Percentiles rank a stretch among this genome's conserved stretches.
These are phyloP conservation scores for Silybum marianum DNA, from an alignment of 129 eudicot species.

Conservation along the genomic window DNA sequence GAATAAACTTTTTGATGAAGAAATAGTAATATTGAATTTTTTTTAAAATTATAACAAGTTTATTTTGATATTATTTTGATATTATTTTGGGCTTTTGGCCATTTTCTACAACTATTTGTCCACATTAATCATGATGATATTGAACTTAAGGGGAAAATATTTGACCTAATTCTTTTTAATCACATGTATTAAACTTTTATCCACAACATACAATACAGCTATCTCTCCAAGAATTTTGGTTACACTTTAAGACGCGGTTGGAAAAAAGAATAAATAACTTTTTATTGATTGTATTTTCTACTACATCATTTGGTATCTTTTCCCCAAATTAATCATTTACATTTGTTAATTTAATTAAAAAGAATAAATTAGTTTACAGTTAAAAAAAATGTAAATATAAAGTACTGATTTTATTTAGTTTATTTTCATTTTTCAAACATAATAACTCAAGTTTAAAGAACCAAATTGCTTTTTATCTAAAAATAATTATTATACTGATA, in stretches of 20 bases:
- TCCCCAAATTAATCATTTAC: not conserved
- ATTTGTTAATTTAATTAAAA: not conserved
- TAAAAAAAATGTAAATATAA: not conserved
- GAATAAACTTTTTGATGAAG: not conserved
- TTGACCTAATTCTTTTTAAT: not conserved
- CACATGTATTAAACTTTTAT: not conserved
- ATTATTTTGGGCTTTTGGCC: not conserved
- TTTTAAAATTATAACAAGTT: not conserved
- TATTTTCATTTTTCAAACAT: too few species aligned
- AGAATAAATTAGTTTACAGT: not conserved
- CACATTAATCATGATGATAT: conserved; percentile 8
- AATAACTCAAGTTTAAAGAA: too few species aligned
- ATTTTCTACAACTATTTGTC: not conserved
- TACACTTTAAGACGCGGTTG: not conserved
- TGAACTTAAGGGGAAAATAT: not conserved
- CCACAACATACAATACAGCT: not conserved
- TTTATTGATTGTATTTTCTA: not conserved
- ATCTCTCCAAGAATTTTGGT: not conserved
- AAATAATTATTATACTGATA: too few species aligned
- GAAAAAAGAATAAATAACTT: not conserved
- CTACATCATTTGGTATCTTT: too few species aligned
- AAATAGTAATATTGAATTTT: not conserved
- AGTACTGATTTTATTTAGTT: too few species aligned
- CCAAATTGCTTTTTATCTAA: too few species aligned
- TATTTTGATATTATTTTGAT: not conserved